Evolutionary conservation across 208 protist genomes (phyloP), one percentile per base, ranked within the genome.

Genomic region (Leishmania tropica): DNA sequence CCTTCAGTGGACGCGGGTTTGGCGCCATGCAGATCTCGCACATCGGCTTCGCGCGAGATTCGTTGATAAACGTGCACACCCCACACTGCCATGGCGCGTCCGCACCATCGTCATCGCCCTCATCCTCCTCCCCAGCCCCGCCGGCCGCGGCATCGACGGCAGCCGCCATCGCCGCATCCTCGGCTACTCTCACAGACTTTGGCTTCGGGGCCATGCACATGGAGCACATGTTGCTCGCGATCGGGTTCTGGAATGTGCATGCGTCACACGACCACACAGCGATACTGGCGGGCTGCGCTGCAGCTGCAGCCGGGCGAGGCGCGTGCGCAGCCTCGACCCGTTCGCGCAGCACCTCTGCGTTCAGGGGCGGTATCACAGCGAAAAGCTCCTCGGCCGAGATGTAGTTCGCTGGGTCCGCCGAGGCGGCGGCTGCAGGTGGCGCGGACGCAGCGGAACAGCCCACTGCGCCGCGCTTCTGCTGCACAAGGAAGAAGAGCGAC

Each of bases 41-140:
- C 64, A 93, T 54, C 45, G 73, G 60, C 81, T 85, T 75, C 13
- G 47, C 42, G 24, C 88, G 87, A 19, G 81, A 88, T 35, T 84
- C 83, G 75, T 94, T 95, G 79, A 92, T 86, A 74, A 93, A 93
- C 6, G 91, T 95, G 81, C 92, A 95, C 73, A 84, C 76, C 37
- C 45, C 80, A 75, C 92, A 95, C 76, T 85, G 68, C 90, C 90
- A 94, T 78, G 85, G 85, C 17, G 82, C 79, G 60, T 96, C 92
- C 74, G 75, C 83, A 54, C 74, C 77, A 17, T 81, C 76, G 2
- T 88, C 86, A 10, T 85, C 84, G 47, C 74, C 77, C 3, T 83
- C 82, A 28, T 76, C 81, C 45, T 78, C 85, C 3, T 72, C 54
- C 8, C 47, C 73, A 21, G 8, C 35, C 8, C 51, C 13, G 42